Evolutionary conservation across 2,329 filamentous ascomycete species (phyloP).

Genomic region (Colletotrichum tofieldiae): DNA sequence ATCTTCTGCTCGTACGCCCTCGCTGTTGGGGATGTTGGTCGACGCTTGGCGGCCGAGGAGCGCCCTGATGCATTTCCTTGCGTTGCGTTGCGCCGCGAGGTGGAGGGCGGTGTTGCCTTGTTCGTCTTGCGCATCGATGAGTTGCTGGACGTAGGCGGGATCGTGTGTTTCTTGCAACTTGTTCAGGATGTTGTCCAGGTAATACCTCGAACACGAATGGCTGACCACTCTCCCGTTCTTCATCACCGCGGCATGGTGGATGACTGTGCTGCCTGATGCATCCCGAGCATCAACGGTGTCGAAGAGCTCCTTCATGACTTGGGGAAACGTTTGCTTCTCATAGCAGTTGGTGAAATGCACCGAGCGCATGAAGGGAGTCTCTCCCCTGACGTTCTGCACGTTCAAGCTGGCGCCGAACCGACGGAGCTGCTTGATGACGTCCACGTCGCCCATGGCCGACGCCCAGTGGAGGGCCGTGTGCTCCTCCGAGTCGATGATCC

Average conservation of each 20-base stretch:
- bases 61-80: constrained; percentile 90
- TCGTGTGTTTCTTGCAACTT: constrained; percentile 85
- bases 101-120: constrained; percentile 91
- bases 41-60: constrained; percentile 85
- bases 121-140: constrained; percentile 87
- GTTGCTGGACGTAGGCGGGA: constrained; percentile 80
- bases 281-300: constrained; percentile 87
- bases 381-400: constrained; percentile 79
- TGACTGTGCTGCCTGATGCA: constrained; percentile 86
- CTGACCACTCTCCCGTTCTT: constrained; percentile 86
- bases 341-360: constrained; percentile 98
- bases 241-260: constrained; percentile 94
- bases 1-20: constrained; percentile 88
- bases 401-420: constrained; percentile 83
- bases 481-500: constrained; percentile 92
- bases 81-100: constrained; percentile 83
- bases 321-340: constrained; percentile 92
- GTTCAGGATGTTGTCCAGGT: constrained; percentile 91
- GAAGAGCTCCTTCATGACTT: constrained; percentile 86
- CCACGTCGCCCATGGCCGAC: constrained; percentile 95
- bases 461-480: constrained; percentile 98
- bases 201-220: constrained; percentile 91
- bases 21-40: constrained; percentile 85
- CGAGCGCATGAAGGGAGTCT: constrained; percentile 94
- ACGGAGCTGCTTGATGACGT: constrained; percentile 90